Evolutionary conservation across 441 rosid species (phyloP).

Genomic region (Erodium texanum): DNA sequence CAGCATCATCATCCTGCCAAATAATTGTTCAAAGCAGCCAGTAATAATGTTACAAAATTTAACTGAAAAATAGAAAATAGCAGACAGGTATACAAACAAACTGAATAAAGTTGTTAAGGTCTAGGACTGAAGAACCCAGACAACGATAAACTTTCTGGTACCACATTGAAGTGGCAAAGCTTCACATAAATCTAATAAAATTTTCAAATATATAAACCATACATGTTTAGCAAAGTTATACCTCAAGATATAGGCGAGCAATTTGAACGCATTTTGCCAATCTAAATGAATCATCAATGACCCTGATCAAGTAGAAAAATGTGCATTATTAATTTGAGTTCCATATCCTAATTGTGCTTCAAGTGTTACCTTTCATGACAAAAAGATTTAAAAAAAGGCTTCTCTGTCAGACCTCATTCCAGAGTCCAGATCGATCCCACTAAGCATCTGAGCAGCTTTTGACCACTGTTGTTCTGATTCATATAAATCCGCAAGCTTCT

Average conservation of each 20-base stretch:
- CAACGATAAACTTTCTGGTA: neutral
- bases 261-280: conserved; percentile 95
- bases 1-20: conserved; percentile 92
- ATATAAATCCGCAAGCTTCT: conserved; percentile 88
- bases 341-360: neutral
- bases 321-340: conserved; percentile 11
- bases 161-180: neutral
- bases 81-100: neutral
- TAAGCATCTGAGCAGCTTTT: conserved; percentile 96
- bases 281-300: conserved; percentile 73
- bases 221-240: conserved; percentile 20
- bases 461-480: conserved; percentile 96
- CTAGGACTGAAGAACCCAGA: neutral
- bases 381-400: neutral
- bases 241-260: conserved; percentile 97
- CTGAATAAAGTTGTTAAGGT: neutral
- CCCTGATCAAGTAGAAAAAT: conserved; percentile 37
- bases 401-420: conserved; percentile 75
- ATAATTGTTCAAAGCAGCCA: conserved; percentile 8
- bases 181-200: neutral
- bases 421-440: conserved; percentile 94
- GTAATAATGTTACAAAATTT: neutral
- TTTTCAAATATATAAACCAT: conserved; percentile 1
- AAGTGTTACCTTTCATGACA: conserved; percentile 1
- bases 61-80: neutral